These are phyloP conservation scores for Kwoniella bestiolae DNA, from an alignment of 768 basidiomycete genomes.

Conservation along the genomic window DNA sequence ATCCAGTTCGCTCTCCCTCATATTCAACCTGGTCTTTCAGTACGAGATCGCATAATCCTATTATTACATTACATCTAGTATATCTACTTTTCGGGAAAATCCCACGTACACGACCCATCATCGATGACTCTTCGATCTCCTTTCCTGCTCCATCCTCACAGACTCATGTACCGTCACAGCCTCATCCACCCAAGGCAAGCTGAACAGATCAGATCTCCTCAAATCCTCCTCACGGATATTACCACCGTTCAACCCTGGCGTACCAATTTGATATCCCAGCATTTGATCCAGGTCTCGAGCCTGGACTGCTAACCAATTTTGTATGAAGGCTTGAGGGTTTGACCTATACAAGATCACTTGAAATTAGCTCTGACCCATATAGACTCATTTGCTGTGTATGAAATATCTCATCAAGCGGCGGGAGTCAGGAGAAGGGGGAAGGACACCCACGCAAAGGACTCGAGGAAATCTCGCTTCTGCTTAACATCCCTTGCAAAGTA, in stretches of 20 bases:
- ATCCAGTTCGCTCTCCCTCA: background rate
- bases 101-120: background rate
- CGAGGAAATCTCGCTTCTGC: slow-evolving; percentile 82
- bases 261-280: slow-evolving; percentile 75
- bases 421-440: background rate
- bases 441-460: slow-evolving; percentile 67
- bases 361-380: too few species aligned
- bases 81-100: background rate
- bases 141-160: slow-evolving; percentile 63
- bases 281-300: slow-evolving; percentile 86
- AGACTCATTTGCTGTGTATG: too few species aligned
- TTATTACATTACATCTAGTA: background rate
- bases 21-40: background rate
- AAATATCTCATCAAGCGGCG: too few species aligned
- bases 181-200: slow-evolving; percentile 82
- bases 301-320: slow-evolving; percentile 89
- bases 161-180: slow-evolving; percentile 86
- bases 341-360: slow-evolving; percentile 29
- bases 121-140: slow-evolving; percentile 12
- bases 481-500: slow-evolving; percentile 86
- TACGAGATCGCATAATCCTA: background rate
- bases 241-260: slow-evolving; percentile 59
- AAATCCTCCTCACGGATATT: slow-evolving; percentile 82
- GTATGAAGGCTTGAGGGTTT: slow-evolving; percentile 74
- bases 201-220: slow-evolving; percentile 85